Evolutionary conservation across 331 rosid species (phyloP), one percentile per base, ranked within the genome.

Genomic region (Rosa hybrid): DNA sequence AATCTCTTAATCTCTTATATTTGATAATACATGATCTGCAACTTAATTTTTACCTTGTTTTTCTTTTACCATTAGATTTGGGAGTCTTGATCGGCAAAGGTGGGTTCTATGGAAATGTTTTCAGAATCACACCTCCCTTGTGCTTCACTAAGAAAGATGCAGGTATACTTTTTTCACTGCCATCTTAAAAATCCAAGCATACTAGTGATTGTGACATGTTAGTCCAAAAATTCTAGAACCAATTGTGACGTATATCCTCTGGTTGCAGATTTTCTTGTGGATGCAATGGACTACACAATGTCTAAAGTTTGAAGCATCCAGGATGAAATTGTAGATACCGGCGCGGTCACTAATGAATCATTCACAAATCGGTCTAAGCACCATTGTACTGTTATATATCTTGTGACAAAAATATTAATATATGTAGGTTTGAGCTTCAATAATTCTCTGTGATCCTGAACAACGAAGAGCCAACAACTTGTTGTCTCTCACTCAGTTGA

Each of bases 111-210:
- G 98, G 96, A 68, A 96, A 96, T 83, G 99, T 96, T 30, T 96
- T 93, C 75, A 84, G 99, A 86, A 88, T 95, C 57, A 95, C 98
- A 50, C 99, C 99, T 76, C 98, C 99, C 10, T 79, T 95, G 60
- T 93, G 99, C 82, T 88, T 95, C 92, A 89, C 87, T 25, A 91
- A 88, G 84, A 92, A 92, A 77, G 99, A 93, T 86, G 97, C 99
- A 81, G 99, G 99, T 92, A 53, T 38, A 62, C 59, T n/a, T 79
- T 73, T 23, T 64, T 59, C 69, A 63, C 62, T 39, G n/a, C 30
- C 75, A 5, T 14, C 38, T 48, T 65, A 27, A 49, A 71, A 59
- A 6, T 70, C 30, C 0, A 49, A 72, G 60, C 80, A 45, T 20
- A n/a, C 54, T 41, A 46, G 30, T 68, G 41, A 62, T 0, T 48